These are phyloP conservation scores for Ormosia emarginata DNA, from an alignment of 306 rosid genomes.

Conservation along the genomic window DNA sequence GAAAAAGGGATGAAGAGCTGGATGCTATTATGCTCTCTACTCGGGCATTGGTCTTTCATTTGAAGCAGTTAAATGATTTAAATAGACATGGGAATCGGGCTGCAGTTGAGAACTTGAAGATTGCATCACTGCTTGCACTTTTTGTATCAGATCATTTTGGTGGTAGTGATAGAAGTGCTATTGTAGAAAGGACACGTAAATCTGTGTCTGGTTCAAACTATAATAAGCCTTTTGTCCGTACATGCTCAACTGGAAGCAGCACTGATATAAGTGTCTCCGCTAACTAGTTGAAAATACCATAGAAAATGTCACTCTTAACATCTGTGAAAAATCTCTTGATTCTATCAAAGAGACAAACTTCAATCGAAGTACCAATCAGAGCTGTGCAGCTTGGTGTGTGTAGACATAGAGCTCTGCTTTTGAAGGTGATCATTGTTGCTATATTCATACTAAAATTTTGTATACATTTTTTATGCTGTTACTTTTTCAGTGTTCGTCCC, in stretches of 20 bases:
- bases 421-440: conserved; percentile 62
- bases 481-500: not conserved
- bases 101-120: conserved; percentile 53
- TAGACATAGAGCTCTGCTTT: conserved; percentile 89
- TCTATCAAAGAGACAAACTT: conserved; percentile 54
- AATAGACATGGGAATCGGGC: conserved; percentile 43
- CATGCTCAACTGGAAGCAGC: conserved; percentile 80
- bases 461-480: not conserved
- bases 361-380: conserved; percentile 79
- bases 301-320: conserved; percentile 57
- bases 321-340: conserved; percentile 65
- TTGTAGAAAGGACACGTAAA: conserved; percentile 74
- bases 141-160: conserved; percentile 99
- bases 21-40: conserved; percentile 80
- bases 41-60: conserved; percentile 52
- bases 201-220: conserved; percentile 83
- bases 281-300: conserved; percentile 38
- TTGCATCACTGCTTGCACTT: conserved; percentile 78
- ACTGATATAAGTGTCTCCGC: conserved; percentile 28
- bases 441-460: not conserved
- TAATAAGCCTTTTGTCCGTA: conserved; percentile 89
- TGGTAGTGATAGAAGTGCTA: conserved; percentile 81
- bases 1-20: conserved; percentile 78
- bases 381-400: conserved; percentile 90
- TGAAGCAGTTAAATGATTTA: conserved; percentile 62